These are phyloP conservation scores for Clarireedia paspali DNA, from an alignment of 2,329 filamentous ascomycete species.

Conservation along the genomic window DNA sequence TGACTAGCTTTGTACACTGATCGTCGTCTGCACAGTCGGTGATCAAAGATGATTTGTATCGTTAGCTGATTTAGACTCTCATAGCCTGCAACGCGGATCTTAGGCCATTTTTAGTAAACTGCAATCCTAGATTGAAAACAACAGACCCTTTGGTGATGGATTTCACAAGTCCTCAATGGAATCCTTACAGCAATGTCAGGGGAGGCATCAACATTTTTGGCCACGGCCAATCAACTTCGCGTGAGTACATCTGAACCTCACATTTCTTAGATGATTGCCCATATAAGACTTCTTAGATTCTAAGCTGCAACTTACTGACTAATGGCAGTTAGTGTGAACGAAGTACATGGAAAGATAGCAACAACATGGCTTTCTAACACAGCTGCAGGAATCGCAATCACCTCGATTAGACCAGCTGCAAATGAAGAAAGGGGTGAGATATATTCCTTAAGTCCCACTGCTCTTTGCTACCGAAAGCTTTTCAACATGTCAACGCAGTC, in stretches of 20 bases:
- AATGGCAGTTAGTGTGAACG: constrained; percentile 1
- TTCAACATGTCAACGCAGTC: no score
- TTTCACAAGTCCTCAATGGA: neutral
- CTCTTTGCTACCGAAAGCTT: no score
- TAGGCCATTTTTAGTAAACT: neutral
- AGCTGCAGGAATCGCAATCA: neutral
- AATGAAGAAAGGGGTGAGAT: no score
- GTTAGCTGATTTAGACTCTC: neutral
- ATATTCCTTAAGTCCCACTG: no score
- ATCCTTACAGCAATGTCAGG: neutral
- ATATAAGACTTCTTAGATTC: neutral
- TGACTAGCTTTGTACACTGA: no score
- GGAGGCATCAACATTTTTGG: neutral
- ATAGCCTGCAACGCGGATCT: neutral
- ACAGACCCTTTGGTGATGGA: neutral
- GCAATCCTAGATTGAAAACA: neutral
- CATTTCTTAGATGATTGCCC: neutral
- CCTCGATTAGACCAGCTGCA: neutral
- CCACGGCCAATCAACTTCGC: neutral
- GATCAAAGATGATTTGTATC: neutral
- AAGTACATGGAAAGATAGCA: neutral
- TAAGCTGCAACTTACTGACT: neutral
- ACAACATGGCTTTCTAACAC: neutral
- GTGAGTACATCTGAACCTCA: neutral
- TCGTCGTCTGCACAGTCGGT: no score